These are phyloP conservation scores for Apiospora aurea DNA, from an alignment of 2,329 filamentous ascomycete species.

Conservation along the genomic window DNA sequence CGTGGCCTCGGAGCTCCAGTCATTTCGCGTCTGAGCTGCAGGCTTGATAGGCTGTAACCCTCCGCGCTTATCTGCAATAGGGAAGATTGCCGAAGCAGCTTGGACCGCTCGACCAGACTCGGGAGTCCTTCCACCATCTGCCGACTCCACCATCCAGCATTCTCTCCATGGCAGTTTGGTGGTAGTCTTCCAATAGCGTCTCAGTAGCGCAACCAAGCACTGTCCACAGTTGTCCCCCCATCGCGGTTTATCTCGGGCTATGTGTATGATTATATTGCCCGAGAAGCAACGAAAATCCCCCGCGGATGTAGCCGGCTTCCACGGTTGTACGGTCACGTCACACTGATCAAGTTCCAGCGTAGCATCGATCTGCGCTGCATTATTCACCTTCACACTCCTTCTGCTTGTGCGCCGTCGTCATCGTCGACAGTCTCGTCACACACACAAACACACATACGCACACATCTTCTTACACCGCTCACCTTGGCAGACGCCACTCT, in stretches of 20 bases:
- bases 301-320: not conserved
- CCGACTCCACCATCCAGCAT: not conserved
- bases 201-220: not conserved
- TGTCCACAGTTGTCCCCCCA: not conserved
- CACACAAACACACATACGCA: not conserved
- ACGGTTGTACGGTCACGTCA: not conserved
- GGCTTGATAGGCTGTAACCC: not conserved
- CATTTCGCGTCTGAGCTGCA: not conserved
- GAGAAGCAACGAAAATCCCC: not conserved
- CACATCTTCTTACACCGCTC: not conserved
- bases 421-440: not conserved
- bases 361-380: not conserved
- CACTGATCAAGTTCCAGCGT: not conserved
- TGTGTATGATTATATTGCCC: not conserved
- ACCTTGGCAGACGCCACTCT: not conserved
- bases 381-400: not conserved
- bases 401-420: not conserved
- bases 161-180: not conserved
- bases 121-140: not conserved
- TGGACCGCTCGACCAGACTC: not conserved
- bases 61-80: constrained; percentile 4
- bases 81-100: not conserved
- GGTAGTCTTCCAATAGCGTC: not conserved
- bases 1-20: not conserved
- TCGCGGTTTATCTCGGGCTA: not conserved